Evolutionary conservation across 1,284 basidiomycete genomes (phyloP).

Genomic region (Malassezia vespertilionis): DNA sequence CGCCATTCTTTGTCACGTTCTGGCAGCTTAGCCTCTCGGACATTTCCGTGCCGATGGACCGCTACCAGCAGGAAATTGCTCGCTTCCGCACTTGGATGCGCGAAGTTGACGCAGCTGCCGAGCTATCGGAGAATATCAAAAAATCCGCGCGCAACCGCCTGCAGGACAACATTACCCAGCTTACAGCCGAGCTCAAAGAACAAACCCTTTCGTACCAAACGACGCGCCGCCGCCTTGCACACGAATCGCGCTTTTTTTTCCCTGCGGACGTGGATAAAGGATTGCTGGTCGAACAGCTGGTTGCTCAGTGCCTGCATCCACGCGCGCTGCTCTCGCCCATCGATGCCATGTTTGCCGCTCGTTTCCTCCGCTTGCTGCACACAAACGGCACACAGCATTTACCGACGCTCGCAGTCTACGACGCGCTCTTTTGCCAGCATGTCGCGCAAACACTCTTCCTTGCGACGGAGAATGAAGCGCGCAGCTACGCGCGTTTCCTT

Average conservation of each 20-base stretch:
- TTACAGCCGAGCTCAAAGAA: slow-evolving; percentile 59
- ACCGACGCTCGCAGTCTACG: slow-evolving; percentile 72
- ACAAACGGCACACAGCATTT: slow-evolving; percentile 75
- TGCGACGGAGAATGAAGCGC: slow-evolving; percentile 88
- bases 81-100: slow-evolving; percentile 28
- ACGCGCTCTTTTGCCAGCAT: slow-evolving; percentile 55
- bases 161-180: slow-evolving; percentile 34
- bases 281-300: slow-evolving; percentile 50
- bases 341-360: slow-evolving; percentile 87
- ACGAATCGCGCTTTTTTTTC: slow-evolving; percentile 84
- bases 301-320: slow-evolving; percentile 86
- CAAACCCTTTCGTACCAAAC: slow-evolving; percentile 62
- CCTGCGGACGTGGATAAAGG: slow-evolving; percentile 25
- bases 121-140: slow-evolving; percentile 21
- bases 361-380: slow-evolving; percentile 79
- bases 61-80: slow-evolving; percentile 42
- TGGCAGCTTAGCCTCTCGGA: slow-evolving; percentile 44
- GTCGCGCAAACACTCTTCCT: slow-evolving; percentile 70
- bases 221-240: slow-evolving; percentile 63
- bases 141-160: slow-evolving; percentile 34
- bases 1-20: slow-evolving; percentile 43
- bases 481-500: slow-evolving; percentile 74
- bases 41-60: slow-evolving; percentile 41
- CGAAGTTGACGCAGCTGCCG: slow-evolving; percentile 17
- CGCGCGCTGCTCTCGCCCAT: slow-evolving; percentile 82